Evolutionary conservation across 2,329 filamentous ascomycete species (phyloP).

Genomic region (Paramyrothecium sp.): DNA sequence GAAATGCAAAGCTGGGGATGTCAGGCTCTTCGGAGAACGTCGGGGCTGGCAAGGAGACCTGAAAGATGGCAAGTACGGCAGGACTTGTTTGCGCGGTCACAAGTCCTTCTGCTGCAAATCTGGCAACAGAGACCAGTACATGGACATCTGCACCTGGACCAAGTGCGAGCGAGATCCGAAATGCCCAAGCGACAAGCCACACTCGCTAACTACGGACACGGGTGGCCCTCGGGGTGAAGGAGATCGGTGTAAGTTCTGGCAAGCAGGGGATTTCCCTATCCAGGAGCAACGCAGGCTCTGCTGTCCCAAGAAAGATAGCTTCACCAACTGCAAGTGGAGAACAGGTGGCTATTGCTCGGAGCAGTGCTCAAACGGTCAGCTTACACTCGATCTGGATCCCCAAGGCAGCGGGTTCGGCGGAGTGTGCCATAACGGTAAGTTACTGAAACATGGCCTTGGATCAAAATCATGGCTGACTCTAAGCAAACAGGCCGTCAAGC

Average conservation of each 20-base stretch:
- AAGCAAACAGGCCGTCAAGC: not conserved
- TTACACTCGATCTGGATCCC: not conserved
- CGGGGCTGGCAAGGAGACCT: not conserved
- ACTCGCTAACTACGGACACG: not conserved
- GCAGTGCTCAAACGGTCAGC: not conserved
- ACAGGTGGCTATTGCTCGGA: not conserved
- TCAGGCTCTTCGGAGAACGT: not conserved
- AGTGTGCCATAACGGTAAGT: not conserved
- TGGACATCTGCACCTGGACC: not conserved
- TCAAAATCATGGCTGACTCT: not conserved
- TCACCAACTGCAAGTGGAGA: not conserved
- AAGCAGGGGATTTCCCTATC: not conserved
- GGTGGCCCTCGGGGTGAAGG: not conserved
- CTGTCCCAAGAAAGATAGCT: not conserved
- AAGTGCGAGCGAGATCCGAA: not conserved
- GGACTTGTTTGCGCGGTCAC: not conserved
- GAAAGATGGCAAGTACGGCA: not conserved
- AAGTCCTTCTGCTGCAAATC: not conserved
- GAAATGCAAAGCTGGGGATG: not conserved
- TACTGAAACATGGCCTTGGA: not conserved
- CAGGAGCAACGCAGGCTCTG: not conserved
- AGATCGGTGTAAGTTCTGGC: not conserved
- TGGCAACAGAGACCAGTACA: not conserved
- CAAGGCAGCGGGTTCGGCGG: not conserved
- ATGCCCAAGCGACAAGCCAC: not conserved